These are phyloP conservation scores for Nasturtium officinale DNA, from an alignment of 345 rosid species.

Conservation along the genomic window DNA sequence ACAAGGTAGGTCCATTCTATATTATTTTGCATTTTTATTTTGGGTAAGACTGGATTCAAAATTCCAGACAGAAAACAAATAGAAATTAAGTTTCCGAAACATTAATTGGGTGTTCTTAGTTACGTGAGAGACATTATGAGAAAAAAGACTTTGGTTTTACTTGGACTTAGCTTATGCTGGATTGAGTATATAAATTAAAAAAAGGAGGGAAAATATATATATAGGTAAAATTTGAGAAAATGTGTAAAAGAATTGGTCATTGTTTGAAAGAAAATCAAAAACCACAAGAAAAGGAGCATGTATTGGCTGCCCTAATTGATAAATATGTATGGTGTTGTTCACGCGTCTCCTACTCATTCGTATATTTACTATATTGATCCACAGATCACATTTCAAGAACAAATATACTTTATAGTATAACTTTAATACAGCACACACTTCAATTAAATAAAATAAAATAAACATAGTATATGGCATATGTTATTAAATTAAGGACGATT, in stretches of 20 bases:
- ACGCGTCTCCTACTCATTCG: conserved; percentile 26
- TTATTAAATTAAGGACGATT: neutral
- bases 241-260: conserved; percentile 30
- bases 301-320: conserved; percentile 30
- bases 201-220: neutral
- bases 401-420: neutral
- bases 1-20: neutral
- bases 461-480: too few relatives aligned
- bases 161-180: conserved; percentile 12
- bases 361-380: neutral
- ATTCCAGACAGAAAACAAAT: neutral
- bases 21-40: conserved; percentile 18
- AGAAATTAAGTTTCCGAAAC: neutral
- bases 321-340: neutral
- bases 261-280: neutral
- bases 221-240: neutral
- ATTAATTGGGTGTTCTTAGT: conserved; percentile 23
- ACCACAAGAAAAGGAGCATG: conserved; percentile 16
- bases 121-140: conserved; percentile 22
- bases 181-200: neutral
- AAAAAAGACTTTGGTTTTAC: conserved; percentile 12
- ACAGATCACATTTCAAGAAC: conserved; percentile 2
- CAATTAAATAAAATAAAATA: neutral
- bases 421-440: neutral
- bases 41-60: neutral